Base-by-base conservation (phyloP, 805 yeast genomes). In the Candida verbasci region DNA sequence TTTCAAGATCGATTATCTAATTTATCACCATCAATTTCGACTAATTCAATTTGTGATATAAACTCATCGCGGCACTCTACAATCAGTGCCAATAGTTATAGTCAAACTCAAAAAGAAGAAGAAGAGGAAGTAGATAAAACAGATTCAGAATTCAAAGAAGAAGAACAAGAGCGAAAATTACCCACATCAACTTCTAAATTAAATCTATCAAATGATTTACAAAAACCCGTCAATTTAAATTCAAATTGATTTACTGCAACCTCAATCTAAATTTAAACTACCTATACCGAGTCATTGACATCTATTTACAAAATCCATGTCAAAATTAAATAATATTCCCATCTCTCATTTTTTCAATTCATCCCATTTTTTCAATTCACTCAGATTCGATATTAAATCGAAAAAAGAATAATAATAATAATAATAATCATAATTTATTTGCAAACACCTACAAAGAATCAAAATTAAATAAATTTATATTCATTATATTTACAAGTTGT, bases 1-100 rank as follows among this genome's bases (percentile, higher is more conserved):
- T 35, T 35, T 20, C 38, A 35, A 14, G 38, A 35, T 18, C 37
- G 17, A 6, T 9, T 35, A 9, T 30, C 34, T 9, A 35, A 29
- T 17, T 18, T 35, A 21, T 35, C 38, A 10, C 38, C 38, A 2
- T 21, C 34, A 20, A 21, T 18, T 11, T 35, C 38, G 8, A 29
- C 38, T 8, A 17, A 29, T 25, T 35, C 38, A 20, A 16, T 29
- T 10, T 35, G 18, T 20, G 38, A 34, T 9, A 7, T 23, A 9
- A 6, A 20, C 6, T 20, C 22, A 6, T 9, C 6, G 9, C n/a
- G n/a, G n/a, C 22, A 20, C 9, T 8, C 32, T 9, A 3, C 35
- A 16, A 16, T 14, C 28, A 11, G 35, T 14, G n/a, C 9, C 11
- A 34, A 24, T 16, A 14, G 14, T n/a, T 17, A 32, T 15, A n/a